Conservation (phyloP, 805 yeast species). For the Suhomyces sp. region DNA sequence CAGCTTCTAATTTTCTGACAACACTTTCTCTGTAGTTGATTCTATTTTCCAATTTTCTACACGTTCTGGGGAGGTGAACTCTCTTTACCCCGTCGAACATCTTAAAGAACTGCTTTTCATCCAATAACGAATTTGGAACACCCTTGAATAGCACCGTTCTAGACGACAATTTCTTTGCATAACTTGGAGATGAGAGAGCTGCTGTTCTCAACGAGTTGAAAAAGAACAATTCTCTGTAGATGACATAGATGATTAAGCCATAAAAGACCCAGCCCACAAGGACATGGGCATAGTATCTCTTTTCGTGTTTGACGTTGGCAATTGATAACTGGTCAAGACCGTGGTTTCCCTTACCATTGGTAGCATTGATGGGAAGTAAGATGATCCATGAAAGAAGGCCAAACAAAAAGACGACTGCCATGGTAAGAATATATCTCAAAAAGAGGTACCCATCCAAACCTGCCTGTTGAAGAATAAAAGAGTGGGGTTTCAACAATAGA, state of each 20-base stretch:
- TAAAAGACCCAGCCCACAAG: slow-evolving; percentile 78
- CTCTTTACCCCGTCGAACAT: slow-evolving; percentile 79
- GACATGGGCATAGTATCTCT: slow-evolving; percentile 84
- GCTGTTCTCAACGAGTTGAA: slow-evolving; percentile 77
- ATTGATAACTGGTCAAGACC: slow-evolving; percentile 81
- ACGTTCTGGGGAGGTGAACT: slow-evolving; percentile 77
- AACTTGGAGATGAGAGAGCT: slow-evolving; percentile 75
- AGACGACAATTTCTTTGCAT: slow-evolving; percentile 70
- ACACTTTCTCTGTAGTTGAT: slow-evolving; percentile 60
- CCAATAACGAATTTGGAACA: slow-evolving; percentile 72
- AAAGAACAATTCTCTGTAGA: slow-evolving; percentile 80
- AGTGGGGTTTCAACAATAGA: slow-evolving; percentile 63
- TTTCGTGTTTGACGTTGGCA: slow-evolving; percentile 61
- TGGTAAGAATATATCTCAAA: slow-evolving; percentile 67
- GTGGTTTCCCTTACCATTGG: slow-evolving; percentile 54
- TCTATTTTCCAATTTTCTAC: slow-evolving; percentile 50
- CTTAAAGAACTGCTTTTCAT: slow-evolving; percentile 69
- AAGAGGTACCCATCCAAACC: slow-evolving; percentile 96
- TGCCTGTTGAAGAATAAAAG: slow-evolving; percentile 77
- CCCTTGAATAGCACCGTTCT: slow-evolving; percentile 83
- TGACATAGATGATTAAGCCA: slow-evolving; percentile 63
- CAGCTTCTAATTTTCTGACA: slow-evolving; percentile 63
- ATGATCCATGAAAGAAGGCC: slow-evolving; percentile 60
- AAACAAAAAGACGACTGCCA: slow-evolving; percentile 46
- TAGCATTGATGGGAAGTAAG: slow-evolving; percentile 81